Conservation (phyloP, 495 filamentous ascomycete genomes). For the Pyrenula massariospora region DNA sequence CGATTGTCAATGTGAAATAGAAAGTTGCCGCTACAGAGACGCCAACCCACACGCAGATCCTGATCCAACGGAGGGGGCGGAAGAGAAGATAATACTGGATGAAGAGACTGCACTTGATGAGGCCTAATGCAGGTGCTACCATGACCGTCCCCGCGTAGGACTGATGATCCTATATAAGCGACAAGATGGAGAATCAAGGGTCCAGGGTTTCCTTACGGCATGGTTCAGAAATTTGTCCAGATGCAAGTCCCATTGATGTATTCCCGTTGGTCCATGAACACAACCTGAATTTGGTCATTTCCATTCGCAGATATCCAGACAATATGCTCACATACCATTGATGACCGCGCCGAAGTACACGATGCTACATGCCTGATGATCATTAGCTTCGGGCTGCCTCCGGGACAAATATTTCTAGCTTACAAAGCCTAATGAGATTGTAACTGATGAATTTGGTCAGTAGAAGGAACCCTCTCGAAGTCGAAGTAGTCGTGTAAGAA, state of each 20-base stretch:
- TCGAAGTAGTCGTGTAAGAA: too few species aligned
- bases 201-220: too few species aligned
- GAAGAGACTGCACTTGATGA: constrained; percentile 9
- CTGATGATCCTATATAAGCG: constrained; percentile 3
- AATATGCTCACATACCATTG: not conserved
- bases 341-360: constrained; percentile 3
- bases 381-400: too few species aligned
- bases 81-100: constrained; percentile 7
- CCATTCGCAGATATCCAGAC: not conserved
- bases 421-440: constrained; percentile 8
- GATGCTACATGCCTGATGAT: constrained; percentile 3
- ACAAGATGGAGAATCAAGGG: too few species aligned
- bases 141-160: constrained; percentile 6
- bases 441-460: too few species aligned
- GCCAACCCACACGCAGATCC: constrained; percentile 8
- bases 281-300: constrained; percentile 4
- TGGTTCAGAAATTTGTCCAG: constrained; percentile 4
- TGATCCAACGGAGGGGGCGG: constrained; percentile 5
- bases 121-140: constrained; percentile 4
- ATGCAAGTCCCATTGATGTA: constrained; percentile 7
- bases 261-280: constrained; percentile 5
- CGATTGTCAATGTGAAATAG: constrained; percentile 5
- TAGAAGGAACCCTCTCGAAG: too few species aligned
- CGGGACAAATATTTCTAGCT: too few species aligned
- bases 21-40: constrained; percentile 3